These are phyloP conservation scores for Hamamelis virginiana DNA, from an alignment of 164 flowering plant species.

Conservation along the genomic window DNA sequence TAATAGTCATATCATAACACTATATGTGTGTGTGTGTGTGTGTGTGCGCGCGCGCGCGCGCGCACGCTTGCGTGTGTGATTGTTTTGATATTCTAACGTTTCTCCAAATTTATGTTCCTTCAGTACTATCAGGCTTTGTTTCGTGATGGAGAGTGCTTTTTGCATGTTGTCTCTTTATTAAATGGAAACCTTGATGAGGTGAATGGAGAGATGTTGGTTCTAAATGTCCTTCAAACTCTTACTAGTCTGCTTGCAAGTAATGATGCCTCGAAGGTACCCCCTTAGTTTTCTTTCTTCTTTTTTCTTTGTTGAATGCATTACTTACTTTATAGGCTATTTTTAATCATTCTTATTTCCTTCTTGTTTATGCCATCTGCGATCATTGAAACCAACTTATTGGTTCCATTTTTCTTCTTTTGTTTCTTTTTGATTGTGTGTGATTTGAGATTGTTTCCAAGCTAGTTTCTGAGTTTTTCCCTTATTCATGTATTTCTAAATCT, in stretches of 20 bases:
- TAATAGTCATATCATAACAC: not conserved
- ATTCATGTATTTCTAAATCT: not conserved
- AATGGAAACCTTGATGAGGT: slow-evolving; percentile 74
- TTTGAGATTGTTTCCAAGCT: not conserved
- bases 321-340: not conserved
- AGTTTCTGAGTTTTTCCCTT: not conserved
- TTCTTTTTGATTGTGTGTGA: too few relatives aligned
- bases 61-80: not conserved
- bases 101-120: slow-evolving; percentile 20
- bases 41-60: too few relatives aligned
- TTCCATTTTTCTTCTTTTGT: too few relatives aligned
- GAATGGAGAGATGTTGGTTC: slow-evolving; percentile 73
- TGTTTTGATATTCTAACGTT: slow-evolving; percentile 6
- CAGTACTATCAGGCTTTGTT: slow-evolving; percentile 92
- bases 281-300: not conserved
- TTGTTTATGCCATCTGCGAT: too few relatives aligned
- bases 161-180: slow-evolving; percentile 91
- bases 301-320: not conserved
- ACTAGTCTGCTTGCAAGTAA: slow-evolving; percentile 70
- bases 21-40: not conserved
- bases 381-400: too few relatives aligned
- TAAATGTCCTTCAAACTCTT: slow-evolving; percentile 84
- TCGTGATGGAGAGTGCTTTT: slow-evolving; percentile 93
- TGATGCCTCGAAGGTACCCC: slow-evolving; percentile 81
- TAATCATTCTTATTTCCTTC: too few relatives aligned